These are phyloP conservation scores for Myxozyma kluyveri DNA, from an alignment of 805 yeast species.

Conservation along the genomic window DNA sequence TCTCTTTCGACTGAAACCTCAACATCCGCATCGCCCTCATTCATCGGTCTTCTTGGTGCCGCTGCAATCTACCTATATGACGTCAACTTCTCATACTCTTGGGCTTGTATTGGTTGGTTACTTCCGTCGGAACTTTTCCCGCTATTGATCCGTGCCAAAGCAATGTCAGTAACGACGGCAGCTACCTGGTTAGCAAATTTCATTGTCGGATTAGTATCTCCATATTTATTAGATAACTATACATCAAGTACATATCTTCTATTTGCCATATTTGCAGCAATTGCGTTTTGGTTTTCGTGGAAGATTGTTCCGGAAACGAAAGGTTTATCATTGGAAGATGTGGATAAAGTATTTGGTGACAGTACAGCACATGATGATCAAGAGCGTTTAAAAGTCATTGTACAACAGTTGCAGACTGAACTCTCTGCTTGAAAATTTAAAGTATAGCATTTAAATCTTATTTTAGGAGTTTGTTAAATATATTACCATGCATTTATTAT, in stretches of 20 bases:
- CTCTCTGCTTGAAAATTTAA: no score
- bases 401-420: not conserved
- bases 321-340: slow-evolving; percentile 22
- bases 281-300: slow-evolving; percentile 30
- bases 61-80: slow-evolving; percentile 57
- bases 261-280: slow-evolving; percentile 34
- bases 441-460: no score
- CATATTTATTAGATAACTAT: slow-evolving; percentile 32
- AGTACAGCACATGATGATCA: slow-evolving; percentile 12
- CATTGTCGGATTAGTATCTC: slow-evolving; percentile 34
- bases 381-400: slow-evolving; percentile 1
- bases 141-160: slow-evolving; percentile 43
- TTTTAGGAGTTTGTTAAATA: no score
- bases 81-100: slow-evolving; percentile 53
- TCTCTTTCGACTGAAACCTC: not conserved
- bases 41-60: slow-evolving; percentile 32
- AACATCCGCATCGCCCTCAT: slow-evolving; percentile 1
- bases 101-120: slow-evolving; percentile 60
- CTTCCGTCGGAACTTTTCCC: slow-evolving; percentile 65
- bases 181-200: slow-evolving; percentile 30
- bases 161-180: slow-evolving; percentile 19
- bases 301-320: slow-evolving; percentile 24
- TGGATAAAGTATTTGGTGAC: slow-evolving; percentile 25
- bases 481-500: no score
- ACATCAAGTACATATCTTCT: slow-evolving; percentile 35